phyloP scores from a whole-genome alignment of 1,284 basidiomycete genomes.

The Prillingera fragicola region DNA sequence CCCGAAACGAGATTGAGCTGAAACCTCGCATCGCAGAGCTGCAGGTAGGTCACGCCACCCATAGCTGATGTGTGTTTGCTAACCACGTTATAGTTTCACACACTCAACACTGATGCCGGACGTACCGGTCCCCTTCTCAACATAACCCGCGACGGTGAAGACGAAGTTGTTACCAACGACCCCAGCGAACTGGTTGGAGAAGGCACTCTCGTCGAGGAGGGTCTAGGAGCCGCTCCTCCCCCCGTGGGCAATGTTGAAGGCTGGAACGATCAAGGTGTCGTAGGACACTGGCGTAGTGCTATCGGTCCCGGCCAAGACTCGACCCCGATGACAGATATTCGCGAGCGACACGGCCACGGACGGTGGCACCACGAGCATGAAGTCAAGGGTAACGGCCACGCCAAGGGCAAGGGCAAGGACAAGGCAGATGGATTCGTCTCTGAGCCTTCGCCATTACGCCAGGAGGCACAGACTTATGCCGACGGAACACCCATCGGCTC shows the following conservation, averaged over 20 bases:
- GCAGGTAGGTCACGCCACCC: conserved; percentile 27
- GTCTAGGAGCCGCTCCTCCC: background rate
- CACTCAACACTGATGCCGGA: no score
- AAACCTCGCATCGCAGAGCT: conserved; percentile 35
- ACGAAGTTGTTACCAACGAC: conserved; percentile 13
- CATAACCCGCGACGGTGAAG: conserved; percentile 32
- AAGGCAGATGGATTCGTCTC: no score
- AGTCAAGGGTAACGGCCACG: no score
- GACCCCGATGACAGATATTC: no score
- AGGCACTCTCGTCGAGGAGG: conserved; percentile 10
- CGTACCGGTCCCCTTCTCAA: conserved; percentile 30
- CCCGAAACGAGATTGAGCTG: conserved; percentile 40
- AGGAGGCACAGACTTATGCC: no score
- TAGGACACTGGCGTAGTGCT: conserved; percentile 2
- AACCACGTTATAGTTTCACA: no score
- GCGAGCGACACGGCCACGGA: no score
- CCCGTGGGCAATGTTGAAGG: background rate
- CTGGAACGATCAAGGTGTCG: conserved; percentile 6
- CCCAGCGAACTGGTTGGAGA: background rate
- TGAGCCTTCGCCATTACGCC: no score
- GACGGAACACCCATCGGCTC: no score
- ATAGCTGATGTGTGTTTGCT: background rate
- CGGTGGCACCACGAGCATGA: no score
- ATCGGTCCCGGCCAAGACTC: background rate
- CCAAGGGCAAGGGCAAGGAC: no score